These are phyloP conservation scores for Nannizziopsis arthrosporioides DNA, from an alignment of 2,329 filamentous ascomycete species.

Conservation along the genomic window DNA sequence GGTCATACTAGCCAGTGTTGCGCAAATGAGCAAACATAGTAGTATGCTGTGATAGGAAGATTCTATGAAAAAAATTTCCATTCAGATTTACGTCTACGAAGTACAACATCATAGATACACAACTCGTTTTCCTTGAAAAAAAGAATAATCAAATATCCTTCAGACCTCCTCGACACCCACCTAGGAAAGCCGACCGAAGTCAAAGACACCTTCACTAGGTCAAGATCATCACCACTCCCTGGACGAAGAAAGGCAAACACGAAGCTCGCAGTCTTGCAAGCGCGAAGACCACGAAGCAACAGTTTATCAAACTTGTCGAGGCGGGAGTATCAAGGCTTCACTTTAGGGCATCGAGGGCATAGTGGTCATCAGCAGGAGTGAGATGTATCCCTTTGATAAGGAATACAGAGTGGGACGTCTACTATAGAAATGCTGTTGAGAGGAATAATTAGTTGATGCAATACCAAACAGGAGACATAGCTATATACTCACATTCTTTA, in stretches of 20 bases:
- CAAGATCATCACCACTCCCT: conserved; percentile 94
- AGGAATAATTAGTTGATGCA: conserved; percentile 12
- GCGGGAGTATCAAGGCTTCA: conserved; percentile 55
- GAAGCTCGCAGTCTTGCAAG: conserved; percentile 21
- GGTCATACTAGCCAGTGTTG: too few species aligned
- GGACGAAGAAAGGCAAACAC: conserved; percentile 42
- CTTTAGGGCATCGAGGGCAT: conserved; percentile 83
- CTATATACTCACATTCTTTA: conserved; percentile 15
- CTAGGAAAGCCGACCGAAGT: conserved; percentile 65
- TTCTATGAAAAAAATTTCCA: neutral
- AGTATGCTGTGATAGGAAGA: too few species aligned
- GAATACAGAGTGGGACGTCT: conserved; percentile 81
- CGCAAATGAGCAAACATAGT: too few species aligned
- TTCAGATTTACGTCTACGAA: too few species aligned
- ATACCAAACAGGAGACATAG: neutral
- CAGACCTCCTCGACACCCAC: conserved; percentile 85
- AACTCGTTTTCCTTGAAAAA: neutral
- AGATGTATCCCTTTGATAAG: conserved; percentile 80
- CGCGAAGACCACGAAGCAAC: conserved; percentile 15
- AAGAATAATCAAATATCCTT: conserved; percentile 47
- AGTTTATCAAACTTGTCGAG: conserved; percentile 16
- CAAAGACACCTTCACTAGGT: conserved; percentile 57
- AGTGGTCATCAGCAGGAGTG: conserved; percentile 84
- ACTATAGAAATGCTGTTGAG: conserved; percentile 77
- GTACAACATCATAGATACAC: too few species aligned